These are phyloP conservation scores for Arthrobotrys iridis DNA, from an alignment of 2,329 filamentous ascomycete genomes.

Conservation along the genomic window DNA sequence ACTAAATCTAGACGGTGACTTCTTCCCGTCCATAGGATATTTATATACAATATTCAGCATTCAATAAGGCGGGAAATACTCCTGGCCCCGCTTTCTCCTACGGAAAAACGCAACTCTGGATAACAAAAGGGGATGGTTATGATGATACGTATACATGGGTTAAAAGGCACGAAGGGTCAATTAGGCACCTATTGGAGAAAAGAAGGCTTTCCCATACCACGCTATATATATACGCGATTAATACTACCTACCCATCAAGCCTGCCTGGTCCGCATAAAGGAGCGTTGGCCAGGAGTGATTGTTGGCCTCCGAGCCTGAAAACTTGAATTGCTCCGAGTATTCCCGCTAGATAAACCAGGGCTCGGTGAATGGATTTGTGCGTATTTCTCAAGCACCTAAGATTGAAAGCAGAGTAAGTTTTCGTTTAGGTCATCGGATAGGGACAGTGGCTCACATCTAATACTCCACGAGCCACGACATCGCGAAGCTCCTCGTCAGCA, in stretches of 20 bases:
- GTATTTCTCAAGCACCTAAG: constrained; percentile 44
- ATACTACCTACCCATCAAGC: background rate
- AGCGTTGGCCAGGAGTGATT: background rate
- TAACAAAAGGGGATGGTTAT: too few species aligned
- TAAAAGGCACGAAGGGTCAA: too few species aligned
- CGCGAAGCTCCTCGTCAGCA: constrained; percentile 32
- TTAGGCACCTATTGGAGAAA: too few species aligned
- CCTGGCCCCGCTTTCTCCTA: too few species aligned
- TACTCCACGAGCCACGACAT: constrained; percentile 29
- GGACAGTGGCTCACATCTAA: constrained; percentile 8
- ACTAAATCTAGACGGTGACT: too few species aligned
- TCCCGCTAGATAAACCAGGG: background rate
- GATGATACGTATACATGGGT: too few species aligned
- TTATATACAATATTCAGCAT: too few species aligned
- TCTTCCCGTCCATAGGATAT: too few species aligned
- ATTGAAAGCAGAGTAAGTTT: background rate
- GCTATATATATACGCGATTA: too few species aligned
- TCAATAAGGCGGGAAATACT: too few species aligned
- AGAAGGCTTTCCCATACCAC: too few species aligned
- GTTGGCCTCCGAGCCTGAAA: background rate
- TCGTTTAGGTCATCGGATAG: background rate
- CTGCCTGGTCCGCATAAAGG: background rate
- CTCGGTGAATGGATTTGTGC: background rate
- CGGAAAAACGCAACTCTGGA: too few species aligned
- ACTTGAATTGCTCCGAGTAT: background rate